Evolutionary conservation across 2,329 filamentous ascomycete genomes (phyloP), one percentile per base, ranked within the genome.

Genomic region (Sodiomyces alkalinus): DNA sequence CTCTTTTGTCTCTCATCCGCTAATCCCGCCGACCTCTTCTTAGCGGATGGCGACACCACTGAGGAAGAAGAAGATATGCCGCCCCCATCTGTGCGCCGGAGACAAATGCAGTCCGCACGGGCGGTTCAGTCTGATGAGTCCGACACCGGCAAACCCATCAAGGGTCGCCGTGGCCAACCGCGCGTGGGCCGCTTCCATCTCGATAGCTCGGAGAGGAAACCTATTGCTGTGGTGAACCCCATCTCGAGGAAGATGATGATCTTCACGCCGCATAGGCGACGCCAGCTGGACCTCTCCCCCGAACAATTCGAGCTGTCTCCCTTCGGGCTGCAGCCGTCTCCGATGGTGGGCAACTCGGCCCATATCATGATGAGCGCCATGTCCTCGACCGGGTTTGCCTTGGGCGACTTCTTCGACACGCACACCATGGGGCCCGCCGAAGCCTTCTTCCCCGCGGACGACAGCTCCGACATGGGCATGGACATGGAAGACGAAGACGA

Each of bases 361-460:
- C 79, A 82, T 33, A 64, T 86, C 38, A 85, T 86, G 79, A 73
- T 86, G 55, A 76, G 75, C 27, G 76, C 74, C 40, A 74, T 83
- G 54, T 64, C 74, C 30, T 65, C 64, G 2, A 59, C 58, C 31
- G 62, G 63, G 35, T 60, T 63, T 1, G 27, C 17, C 11, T 66
- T 68, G 39, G 64, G 62, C 22, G 64, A 69, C 41, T 64, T 64
- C 33, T 56, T 72, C 49, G 65, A 66, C 38, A 70, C 68, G 5
- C 73, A 80, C 43, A 63, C 72, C n/a, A 62, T 81, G 43, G 79
- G 78, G 1, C 76, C 79, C 3, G 64, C 74, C 1, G 79, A 85
- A 50, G 77, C 79, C 6, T 85, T 83, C 49, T 85, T 80, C 42
- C 70, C 78, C 5, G 56, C 56, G 20, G 63, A 67, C 19, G 64